phyloP scores from a whole-genome alignment of 768 basidiomycete genomes.

The Coprinopsis cinerea region DNA sequence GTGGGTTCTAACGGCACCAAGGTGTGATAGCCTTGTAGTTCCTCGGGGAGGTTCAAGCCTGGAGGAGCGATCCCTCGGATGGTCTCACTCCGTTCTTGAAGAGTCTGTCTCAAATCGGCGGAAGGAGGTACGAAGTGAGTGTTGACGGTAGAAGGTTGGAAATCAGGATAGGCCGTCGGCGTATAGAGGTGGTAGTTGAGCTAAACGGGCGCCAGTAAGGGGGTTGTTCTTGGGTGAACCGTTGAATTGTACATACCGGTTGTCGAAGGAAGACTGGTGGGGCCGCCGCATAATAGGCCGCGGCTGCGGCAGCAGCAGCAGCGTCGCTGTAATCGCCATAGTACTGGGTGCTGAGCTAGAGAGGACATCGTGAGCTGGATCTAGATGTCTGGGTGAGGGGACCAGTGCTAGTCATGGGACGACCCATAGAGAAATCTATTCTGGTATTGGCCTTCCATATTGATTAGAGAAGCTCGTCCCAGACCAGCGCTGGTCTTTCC shows the following conservation, averaged over 20 bases:
- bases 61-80: slow-evolving; percentile 43
- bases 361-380: too few relatives aligned
- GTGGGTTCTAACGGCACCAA: slow-evolving; percentile 71
- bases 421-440: too few relatives aligned
- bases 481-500: too few relatives aligned
- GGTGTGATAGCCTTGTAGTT: slow-evolving; percentile 87
- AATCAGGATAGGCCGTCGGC: slow-evolving; percentile 50
- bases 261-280: slow-evolving; percentile 54
- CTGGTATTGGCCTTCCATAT: too few relatives aligned
- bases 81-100: slow-evolving; percentile 59
- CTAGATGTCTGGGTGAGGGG: too few relatives aligned
- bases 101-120: slow-evolving; percentile 33
- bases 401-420: too few relatives aligned
- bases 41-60: slow-evolving; percentile 68
- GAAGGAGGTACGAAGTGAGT: slow-evolving; percentile 68
- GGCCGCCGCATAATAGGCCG: slow-evolving; percentile 21
- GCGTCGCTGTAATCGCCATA: slow-evolving; percentile 26
- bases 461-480: too few relatives aligned
- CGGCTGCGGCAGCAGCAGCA: slow-evolving; percentile 10
- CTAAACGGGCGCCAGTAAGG: slow-evolving; percentile 30
- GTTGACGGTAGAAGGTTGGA: slow-evolving; percentile 38
- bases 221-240: not conserved
- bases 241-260: slow-evolving; percentile 40
- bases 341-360: slow-evolving; percentile 25
- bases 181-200: slow-evolving; percentile 94